Evolutionary conservation across 1,284 basidiomycete species (phyloP).

Genomic region (Pseudozyma sp.): DNA sequence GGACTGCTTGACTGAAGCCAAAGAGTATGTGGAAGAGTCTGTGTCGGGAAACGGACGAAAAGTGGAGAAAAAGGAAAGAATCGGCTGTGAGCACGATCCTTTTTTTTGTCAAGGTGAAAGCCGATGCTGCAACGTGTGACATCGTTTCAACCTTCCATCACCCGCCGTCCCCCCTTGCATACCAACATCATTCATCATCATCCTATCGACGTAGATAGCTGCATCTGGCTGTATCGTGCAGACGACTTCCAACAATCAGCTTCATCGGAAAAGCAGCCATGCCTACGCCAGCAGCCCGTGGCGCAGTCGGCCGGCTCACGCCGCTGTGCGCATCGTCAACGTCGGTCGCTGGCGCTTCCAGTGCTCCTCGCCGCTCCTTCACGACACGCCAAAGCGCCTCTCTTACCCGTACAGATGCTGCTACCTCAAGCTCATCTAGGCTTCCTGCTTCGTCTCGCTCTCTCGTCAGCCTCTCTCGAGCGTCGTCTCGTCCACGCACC

Average conservation of each 20-base stretch:
- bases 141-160: neutral
- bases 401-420: neutral
- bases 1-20: too few relatives aligned
- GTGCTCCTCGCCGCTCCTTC: slow-evolving; percentile 16
- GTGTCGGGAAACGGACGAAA: neutral
- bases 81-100: slow-evolving; percentile 2
- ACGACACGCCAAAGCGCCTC: slow-evolving; percentile 8
- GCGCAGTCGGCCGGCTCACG: slow-evolving; percentile 28
- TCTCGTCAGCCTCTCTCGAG: slow-evolving; percentile 31
- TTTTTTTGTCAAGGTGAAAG: slow-evolving; percentile 3
- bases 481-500: slow-evolving; percentile 3
- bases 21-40: too few relatives aligned
- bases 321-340: slow-evolving; percentile 27
- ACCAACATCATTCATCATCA: too few relatives aligned
- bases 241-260: neutral
- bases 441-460: slow-evolving; percentile 30
- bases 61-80: neutral
- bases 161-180: neutral
- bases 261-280: slow-evolving; percentile 14
- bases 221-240: too few relatives aligned
- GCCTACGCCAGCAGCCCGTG: slow-evolving; percentile 30
- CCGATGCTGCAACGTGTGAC: slow-evolving; percentile 5
- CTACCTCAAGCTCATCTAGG: slow-evolving; percentile 12
- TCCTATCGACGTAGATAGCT: too few relatives aligned
- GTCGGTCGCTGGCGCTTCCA: slow-evolving; percentile 12